phyloP scores from a whole-genome alignment of 2,329 filamentous ascomycete species.

The Calonectria multiphialidica region DNA sequence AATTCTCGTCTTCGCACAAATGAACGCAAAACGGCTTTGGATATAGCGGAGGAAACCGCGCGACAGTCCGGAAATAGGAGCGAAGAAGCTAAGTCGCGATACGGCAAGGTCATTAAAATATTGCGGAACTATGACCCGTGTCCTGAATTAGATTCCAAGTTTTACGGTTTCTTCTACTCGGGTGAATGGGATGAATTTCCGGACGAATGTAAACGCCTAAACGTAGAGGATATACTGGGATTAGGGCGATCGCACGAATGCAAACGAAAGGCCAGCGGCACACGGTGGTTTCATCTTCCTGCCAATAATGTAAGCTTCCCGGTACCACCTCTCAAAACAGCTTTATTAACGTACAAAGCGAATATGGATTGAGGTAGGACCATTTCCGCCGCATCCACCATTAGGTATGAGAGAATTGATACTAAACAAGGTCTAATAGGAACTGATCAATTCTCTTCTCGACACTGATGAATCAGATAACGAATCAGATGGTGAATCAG shows the following conservation, averaged over 20 bases:
- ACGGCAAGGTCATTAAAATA: background rate
- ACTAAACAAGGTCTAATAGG: background rate
- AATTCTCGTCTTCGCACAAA: background rate
- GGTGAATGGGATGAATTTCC: too few species aligned
- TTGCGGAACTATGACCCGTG: background rate
- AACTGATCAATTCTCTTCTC: background rate
- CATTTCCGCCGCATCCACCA: accelerated
- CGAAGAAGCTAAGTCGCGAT: background rate
- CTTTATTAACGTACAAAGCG: background rate
- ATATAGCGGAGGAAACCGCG: background rate
- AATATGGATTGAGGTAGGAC: background rate
- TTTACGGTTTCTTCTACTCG: background rate
- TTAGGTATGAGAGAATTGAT: background rate
- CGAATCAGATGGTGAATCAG: too few species aligned
- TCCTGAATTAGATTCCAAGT: background rate
- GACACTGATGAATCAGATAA: background rate
- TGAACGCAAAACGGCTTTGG: background rate
- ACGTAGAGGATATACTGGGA: too few species aligned
- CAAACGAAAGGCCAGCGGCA: background rate
- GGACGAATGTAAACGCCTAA: too few species aligned
- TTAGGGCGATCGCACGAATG: too few species aligned
- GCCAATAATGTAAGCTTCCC: background rate
- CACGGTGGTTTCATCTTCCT: constrained; percentile 1
- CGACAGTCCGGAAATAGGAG: background rate
- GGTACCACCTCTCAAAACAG: background rate